These are phyloP conservation scores for Xylaria venustula DNA, from an alignment of 495 filamentous ascomycete genomes.

Conservation along the genomic window DNA sequence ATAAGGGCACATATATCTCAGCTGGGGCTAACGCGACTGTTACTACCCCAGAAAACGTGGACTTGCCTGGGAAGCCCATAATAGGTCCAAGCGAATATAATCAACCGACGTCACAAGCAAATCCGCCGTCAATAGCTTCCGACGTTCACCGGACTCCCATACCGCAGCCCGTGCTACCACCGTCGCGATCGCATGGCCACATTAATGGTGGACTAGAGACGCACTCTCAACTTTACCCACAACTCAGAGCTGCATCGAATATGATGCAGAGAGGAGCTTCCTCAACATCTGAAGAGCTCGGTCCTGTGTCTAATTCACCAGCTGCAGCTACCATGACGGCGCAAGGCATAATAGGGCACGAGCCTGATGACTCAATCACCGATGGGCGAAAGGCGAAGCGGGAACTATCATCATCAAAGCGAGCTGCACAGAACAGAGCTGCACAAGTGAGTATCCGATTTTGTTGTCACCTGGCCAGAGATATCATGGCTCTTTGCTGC, in stretches of 20 bases:
- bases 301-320: slow-evolving; percentile 28
- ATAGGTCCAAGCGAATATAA: slow-evolving; percentile 12
- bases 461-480: slow-evolving; percentile 8
- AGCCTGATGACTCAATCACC: slow-evolving; percentile 26
- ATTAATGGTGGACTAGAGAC: slow-evolving; percentile 16
- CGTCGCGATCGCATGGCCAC: slow-evolving; percentile 25
- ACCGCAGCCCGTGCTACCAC: slow-evolving; percentile 20
- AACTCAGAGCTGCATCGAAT: slow-evolving; percentile 26
- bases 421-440: slow-evolving; percentile 93
- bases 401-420: slow-evolving; percentile 90
- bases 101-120: slow-evolving; percentile 11
- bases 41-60: slow-evolving; percentile 16
- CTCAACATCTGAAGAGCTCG: slow-evolving; percentile 30
- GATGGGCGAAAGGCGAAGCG: slow-evolving; percentile 63
- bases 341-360: slow-evolving; percentile 28
- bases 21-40: too few species aligned
- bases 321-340: slow-evolving; percentile 25
- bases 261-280: slow-evolving; percentile 34
- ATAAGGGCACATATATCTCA: too few species aligned
- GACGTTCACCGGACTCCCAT: slow-evolving; percentile 12
- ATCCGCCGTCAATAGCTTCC: slow-evolving; percentile 6
- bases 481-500: background rate
- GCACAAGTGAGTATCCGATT: slow-evolving; percentile 69
- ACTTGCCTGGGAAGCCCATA: slow-evolving; percentile 21
- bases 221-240: slow-evolving; percentile 25